Percentiles rank a stretch among this genome's conserved stretches.
Evolutionary conservation across 2,329 filamentous ascomycete genomes (phyloP).

Genomic region (Dothistroma pini): DNA sequence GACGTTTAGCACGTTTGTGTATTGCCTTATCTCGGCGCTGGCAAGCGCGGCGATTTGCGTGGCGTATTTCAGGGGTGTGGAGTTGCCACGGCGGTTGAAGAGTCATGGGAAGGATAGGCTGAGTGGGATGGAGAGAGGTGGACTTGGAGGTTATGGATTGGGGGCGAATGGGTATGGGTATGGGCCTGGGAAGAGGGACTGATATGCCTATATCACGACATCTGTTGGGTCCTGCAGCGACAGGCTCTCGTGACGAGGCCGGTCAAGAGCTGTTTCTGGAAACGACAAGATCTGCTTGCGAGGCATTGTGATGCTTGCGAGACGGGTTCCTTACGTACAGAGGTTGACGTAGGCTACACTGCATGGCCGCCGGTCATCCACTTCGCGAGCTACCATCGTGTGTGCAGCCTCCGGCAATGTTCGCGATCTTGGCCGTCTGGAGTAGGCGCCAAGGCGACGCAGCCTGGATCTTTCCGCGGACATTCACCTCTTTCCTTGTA

Average conservation of each 20-base stretch:
- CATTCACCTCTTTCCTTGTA: not conserved
- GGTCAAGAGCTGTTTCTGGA: not conserved
- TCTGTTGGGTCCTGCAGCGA: too few species aligned
- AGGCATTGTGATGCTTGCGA: too few species aligned
- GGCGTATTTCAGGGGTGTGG: conserved; percentile 53
- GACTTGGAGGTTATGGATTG: conserved; percentile 43
- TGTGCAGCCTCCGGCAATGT: not conserved
- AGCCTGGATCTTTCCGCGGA: not conserved
- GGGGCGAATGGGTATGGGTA: conserved; percentile 34
- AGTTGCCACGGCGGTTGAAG: conserved; percentile 50
- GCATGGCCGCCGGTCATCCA: not conserved
- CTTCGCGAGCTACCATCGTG: not conserved
- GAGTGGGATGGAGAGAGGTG: conserved; percentile 39
- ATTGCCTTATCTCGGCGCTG: conserved; percentile 47
- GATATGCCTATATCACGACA: not conserved
- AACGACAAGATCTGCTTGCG: not conserved
- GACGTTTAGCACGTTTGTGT: conserved; percentile 48
- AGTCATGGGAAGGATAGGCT: conserved; percentile 55
- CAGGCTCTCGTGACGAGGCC: too few species aligned
- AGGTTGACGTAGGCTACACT: too few species aligned
- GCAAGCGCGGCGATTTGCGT: conserved; percentile 51
- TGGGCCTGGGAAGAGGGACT: conserved; percentile 45
- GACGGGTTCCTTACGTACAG: too few species aligned
- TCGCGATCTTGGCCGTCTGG: not conserved
- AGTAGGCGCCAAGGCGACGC: not conserved